A percentile compares a stretch with the other conserved stretches of the same genome.
These are phyloP conservation scores for Coccomyxa sp. DNA, from an alignment of 139 green algal species.

Conservation along the genomic window DNA sequence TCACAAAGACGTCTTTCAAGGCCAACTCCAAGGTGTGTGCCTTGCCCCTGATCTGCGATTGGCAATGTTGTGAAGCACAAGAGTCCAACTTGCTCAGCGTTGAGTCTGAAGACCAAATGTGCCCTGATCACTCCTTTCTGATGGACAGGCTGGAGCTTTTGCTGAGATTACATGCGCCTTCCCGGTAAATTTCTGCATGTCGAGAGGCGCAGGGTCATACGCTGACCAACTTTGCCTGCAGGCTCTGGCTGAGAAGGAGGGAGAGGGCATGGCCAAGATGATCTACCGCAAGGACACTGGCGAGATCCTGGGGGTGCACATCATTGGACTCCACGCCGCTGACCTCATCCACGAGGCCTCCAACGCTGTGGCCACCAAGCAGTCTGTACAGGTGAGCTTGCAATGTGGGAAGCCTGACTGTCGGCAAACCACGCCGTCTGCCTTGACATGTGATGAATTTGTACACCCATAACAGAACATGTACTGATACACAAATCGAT, in stretches of 20 bases:
- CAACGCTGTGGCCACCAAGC: slow-evolving; percentile 88
- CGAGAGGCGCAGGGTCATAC: too few relatives aligned
- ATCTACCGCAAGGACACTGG: slow-evolving; percentile 93
- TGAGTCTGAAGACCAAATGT: too few relatives aligned
- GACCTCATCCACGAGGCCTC: slow-evolving; percentile 99
- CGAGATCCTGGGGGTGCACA: slow-evolving; percentile 95
- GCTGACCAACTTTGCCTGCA: slow-evolving; percentile 33
- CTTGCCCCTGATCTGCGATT: too few relatives aligned
- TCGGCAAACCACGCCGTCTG: background rate
- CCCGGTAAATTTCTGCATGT: too few relatives aligned
- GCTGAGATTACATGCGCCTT: too few relatives aligned
- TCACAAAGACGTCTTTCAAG: slow-evolving; percentile 98
- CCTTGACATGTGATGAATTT: background rate
- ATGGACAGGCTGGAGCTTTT: too few relatives aligned
- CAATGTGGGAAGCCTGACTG: background rate
- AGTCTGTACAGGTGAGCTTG: slow-evolving; percentile 60
- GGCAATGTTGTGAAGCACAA: too few relatives aligned
- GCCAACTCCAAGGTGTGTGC: slow-evolving; percentile 93
- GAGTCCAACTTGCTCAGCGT: too few relatives aligned
- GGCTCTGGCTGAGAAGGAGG: slow-evolving; percentile 96
- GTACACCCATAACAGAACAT: too few relatives aligned
- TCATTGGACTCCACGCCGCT: slow-evolving; percentile 94
- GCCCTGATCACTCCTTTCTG: too few relatives aligned
- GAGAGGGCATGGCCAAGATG: slow-evolving; percentile 97
- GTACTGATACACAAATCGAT: too few relatives aligned